phyloP scores from a whole-genome alignment of 169 alveolate genomes.

The Eimeria acervulina region DNA sequence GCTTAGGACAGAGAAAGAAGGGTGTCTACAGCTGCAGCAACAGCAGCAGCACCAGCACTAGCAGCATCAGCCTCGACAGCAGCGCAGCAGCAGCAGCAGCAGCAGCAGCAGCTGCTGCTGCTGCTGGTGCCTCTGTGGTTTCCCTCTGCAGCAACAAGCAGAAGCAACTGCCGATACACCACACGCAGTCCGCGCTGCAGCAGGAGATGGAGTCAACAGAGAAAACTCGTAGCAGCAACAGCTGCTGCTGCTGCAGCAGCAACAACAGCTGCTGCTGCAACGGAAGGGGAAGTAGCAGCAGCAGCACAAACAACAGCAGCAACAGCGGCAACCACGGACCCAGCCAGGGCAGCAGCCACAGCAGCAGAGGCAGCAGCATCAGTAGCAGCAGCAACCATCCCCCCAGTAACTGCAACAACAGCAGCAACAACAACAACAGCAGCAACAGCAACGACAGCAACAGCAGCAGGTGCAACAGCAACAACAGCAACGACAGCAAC shows the following conservation, averaged over 20 bases:
- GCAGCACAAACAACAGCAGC: too few relatives aligned
- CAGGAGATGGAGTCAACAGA: too few relatives aligned
- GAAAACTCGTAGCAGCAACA: too few relatives aligned
- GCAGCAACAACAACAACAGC: background rate
- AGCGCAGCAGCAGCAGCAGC: too few relatives aligned
- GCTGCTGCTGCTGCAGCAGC: too few relatives aligned
- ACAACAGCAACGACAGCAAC: conserved; percentile 34
- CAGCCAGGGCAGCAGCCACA: background rate
- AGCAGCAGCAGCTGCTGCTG: too few relatives aligned
- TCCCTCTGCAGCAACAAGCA: background rate
- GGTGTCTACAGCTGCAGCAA: too few relatives aligned
- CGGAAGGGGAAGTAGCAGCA: background rate
- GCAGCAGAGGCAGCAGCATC: background rate
- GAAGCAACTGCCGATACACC: too few relatives aligned
- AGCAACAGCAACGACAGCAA: conserved; percentile 22
- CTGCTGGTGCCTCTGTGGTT: background rate
- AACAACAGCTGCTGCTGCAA: background rate
- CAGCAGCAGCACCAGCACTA: too few relatives aligned
- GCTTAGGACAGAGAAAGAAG: too few relatives aligned
- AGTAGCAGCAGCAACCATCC: background rate
- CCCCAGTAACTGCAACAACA: background rate
- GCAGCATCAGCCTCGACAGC: too few relatives aligned
- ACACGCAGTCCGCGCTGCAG: too few relatives aligned
- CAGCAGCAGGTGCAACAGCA: conserved; percentile 1
- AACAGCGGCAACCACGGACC: background rate